Evolutionary conservation across 2,329 filamentous ascomycete species (phyloP).

Genomic region (Pseudogymnoascus sp.): DNA sequence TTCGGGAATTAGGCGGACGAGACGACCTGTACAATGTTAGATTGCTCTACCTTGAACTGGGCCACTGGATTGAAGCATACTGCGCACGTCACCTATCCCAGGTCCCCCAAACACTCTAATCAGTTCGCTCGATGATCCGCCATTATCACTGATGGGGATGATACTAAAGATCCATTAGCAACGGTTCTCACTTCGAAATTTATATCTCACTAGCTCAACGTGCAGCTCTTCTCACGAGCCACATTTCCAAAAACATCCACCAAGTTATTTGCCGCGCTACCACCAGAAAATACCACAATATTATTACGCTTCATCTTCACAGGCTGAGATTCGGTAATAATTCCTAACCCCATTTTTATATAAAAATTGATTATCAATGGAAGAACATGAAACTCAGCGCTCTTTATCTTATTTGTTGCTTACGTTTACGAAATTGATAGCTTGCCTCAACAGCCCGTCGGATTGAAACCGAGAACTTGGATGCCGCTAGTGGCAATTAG

Average conservation of each 20-base stretch:
- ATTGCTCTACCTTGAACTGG: background rate
- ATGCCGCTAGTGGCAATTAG: background rate
- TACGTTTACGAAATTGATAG: background rate
- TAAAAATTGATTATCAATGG: background rate
- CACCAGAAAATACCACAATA: slow-evolving; percentile 83
- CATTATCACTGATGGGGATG: slow-evolving; percentile 94
- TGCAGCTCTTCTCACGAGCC: slow-evolving; percentile 29
- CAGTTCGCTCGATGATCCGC: slow-evolving; percentile 85
- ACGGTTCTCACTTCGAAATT: slow-evolving; percentile 17
- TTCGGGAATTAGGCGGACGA: slow-evolving; percentile 83
- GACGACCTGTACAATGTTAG: slow-evolving; percentile 51
- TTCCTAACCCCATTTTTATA: background rate
- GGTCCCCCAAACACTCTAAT: slow-evolving; percentile 93
- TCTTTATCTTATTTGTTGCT: background rate
- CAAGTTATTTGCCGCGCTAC: slow-evolving; percentile 87
- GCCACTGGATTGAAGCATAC: slow-evolving; percentile 32
- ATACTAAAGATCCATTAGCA: slow-evolving; percentile 62
- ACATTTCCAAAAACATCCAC: slow-evolving; percentile 77
- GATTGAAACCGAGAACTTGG: background rate
- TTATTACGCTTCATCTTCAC: slow-evolving; percentile 31
- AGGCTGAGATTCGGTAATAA: background rate
- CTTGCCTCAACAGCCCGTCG: background rate
- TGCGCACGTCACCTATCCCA: slow-evolving; percentile 72
- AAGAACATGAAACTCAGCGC: background rate
- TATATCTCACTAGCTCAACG: slow-evolving; percentile 28